Conservation (phyloP, 1,284 basidiomycete species). For the Austroboletus novae-zelandiae region DNA sequence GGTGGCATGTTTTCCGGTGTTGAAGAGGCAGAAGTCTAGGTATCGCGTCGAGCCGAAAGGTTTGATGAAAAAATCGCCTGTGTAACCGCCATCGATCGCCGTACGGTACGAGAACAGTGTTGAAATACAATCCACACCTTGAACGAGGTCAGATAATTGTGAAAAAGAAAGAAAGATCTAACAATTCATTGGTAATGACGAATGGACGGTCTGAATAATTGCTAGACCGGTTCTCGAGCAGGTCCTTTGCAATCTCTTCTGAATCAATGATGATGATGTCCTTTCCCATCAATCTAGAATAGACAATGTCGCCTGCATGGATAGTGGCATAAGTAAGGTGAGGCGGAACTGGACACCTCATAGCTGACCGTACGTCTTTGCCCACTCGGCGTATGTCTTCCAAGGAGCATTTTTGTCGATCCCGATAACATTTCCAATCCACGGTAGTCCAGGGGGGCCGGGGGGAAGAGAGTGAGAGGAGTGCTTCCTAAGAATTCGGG, state of each 20-base stretch:
- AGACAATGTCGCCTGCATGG: constrained; percentile 24
- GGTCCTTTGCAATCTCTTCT: constrained; percentile 4
- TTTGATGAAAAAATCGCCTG: constrained; percentile 28
- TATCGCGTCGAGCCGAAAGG: constrained; percentile 21
- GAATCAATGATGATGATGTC: constrained; percentile 27
- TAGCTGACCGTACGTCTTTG: constrained; percentile 1
- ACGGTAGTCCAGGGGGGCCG: constrained; percentile 6
- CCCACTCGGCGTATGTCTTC: constrained; percentile 11
- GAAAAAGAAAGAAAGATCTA: neutral
- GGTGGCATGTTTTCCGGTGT: constrained; percentile 25
- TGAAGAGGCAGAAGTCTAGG: constrained; percentile 25
- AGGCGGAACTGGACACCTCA: too few species aligned
- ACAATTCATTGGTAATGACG: constrained; percentile 21
- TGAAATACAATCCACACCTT: constrained; percentile 34
- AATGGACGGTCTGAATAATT: constrained; percentile 2
- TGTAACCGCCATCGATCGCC: constrained; percentile 15
- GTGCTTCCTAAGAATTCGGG: too few species aligned
- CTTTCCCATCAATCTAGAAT: constrained; percentile 23
- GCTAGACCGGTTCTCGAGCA: constrained; percentile 3
- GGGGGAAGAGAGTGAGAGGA: constrained; percentile 7
- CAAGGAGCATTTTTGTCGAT: constrained; percentile 14
- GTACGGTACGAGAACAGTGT: constrained; percentile 32
- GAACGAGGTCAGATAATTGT: neutral
- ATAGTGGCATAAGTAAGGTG: too few species aligned
- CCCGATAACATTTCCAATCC: constrained; percentile 7